Evolutionary conservation across 2,329 filamentous ascomycete species (phyloP), one percentile per base, ranked within the genome.

Genomic region (Metarhizium humberi): DNA sequence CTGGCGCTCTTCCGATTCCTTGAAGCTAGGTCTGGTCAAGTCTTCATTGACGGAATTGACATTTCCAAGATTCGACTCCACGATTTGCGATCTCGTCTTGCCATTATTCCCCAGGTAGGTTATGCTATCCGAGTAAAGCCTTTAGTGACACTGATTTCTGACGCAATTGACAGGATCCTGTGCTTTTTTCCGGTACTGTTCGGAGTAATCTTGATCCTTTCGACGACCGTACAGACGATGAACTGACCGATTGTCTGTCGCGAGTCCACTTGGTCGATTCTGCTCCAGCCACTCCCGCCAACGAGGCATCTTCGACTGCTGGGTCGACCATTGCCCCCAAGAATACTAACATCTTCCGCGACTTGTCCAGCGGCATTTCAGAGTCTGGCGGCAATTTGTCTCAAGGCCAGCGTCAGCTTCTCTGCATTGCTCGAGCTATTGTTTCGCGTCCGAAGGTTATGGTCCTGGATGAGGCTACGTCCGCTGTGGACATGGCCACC

Each of bases 381-480:
- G 86, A 90, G 67, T 86, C 85, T 18, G 87, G 87, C 0, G 78
- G 87, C 4, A 91, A 90, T 66, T 75, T 90, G 18, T 88, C 85
- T 0, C 87, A 90, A 66, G 87, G 87, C 32, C 87, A 91, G 68
- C 79, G 87, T 3, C 87, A 91, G 68, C 82, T 90, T 0, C 78
- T 91, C 42, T 90, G 86, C 63, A 80, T 90, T 4, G 87, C 87
- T 1, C 84, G 84, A 52, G 87, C 84, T 52, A 89, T 90, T 61
- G 82, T 90, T 29, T 78, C 82, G 0, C 78, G 84, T 0, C 87
- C 88, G 3, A 86, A 87, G 65, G 83, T 92, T 62, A 87, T 92
- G 80, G 82, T 92, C 1, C 78, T 92, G 1, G 88, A 92, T 66
- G 88, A 92, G 71, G 88, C 88, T 0, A 92, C 88, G 0, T 86